Base-by-base conservation (phyloP, 2,329 filamentous ascomycete genomes). In the Colletotrichum sojae region DNA sequence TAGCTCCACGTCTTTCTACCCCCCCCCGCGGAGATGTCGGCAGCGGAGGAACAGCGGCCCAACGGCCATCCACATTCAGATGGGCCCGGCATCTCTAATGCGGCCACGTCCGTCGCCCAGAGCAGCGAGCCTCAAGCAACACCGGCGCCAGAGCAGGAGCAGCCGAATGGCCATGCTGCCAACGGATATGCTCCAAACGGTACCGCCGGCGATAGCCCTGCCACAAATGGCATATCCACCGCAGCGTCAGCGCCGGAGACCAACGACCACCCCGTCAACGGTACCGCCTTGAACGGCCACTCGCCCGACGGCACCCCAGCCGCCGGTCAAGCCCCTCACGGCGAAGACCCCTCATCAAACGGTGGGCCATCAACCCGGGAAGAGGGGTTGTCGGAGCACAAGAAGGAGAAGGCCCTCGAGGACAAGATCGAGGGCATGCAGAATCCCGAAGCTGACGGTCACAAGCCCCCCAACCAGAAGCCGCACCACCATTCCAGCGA, bases 401-500 rank as follows among this genome's bases (percentile, higher is more conserved):
- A 57, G 15, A 48, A 57, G 15, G 64, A 63, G 57, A 58, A 22
- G 16, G 67, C 58, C n/a, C 63, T 63, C 27, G 67, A 68, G 22
- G 48, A 68, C 43, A 68, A 54, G 20, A 63, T 66, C 40, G 57
- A 70, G 46, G 53, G 66, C 48, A 55, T 43, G 43, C 69, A 67
- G 66, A 66, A 71, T 31, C 61, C 61, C 10, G 52, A 71, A 46
- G 67, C 61, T 62, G 56, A 71, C 49, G 67, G 67, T 52, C 68
- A 72, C 13, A 63, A 68, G 54, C 56, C 66, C 25, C 59, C 60
- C 13, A n/a, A 70, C 56, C 48, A 68, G 55, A 63, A 70, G 63
- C 59, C 59, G 16, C 55, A 71, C 13, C 71, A 75, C 13, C 73
- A 71, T 46, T 52, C 76, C 54, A 70, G 73, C 40, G 61, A 73